These are phyloP conservation scores for Phaeosphaeria sp. DNA, from an alignment of 2,329 filamentous ascomycete species.

Conservation along the genomic window DNA sequence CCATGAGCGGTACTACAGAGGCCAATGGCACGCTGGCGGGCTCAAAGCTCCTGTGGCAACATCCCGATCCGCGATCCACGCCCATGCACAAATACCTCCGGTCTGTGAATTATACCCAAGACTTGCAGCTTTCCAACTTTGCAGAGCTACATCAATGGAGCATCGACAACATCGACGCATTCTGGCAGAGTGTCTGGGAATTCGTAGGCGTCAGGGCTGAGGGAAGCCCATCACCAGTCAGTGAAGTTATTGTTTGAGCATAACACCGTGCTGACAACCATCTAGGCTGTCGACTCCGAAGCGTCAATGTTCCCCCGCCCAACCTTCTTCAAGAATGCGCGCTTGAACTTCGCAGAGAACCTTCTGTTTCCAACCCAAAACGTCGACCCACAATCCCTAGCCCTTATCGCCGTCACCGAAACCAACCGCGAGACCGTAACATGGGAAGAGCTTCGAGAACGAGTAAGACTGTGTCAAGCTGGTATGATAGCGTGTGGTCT, in stretches of 20 bases:
- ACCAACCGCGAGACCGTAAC: constrained; percentile 68
- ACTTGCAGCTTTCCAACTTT: constrained; percentile 69
- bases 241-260: constrained; percentile 9
- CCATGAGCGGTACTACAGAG: constrained; percentile 20
- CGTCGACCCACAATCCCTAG: constrained; percentile 66
- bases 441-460: constrained; percentile 81
- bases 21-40: constrained; percentile 31
- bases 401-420: constrained; percentile 85
- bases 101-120: constrained; percentile 71
- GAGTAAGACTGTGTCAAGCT: constrained; percentile 75
- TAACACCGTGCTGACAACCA: background rate
- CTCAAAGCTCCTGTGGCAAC: constrained; percentile 67
- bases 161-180: constrained; percentile 73
- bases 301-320: constrained; percentile 85
- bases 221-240: constrained; percentile 66
- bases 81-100: constrained; percentile 76
- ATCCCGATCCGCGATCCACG: constrained; percentile 70
- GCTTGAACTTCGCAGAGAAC: constrained; percentile 94
- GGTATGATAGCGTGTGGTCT: constrained; percentile 73
- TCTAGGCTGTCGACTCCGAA: constrained; percentile 70
- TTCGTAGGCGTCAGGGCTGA: constrained; percentile 79
- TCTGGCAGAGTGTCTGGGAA: constrained; percentile 88
- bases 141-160: constrained; percentile 86
- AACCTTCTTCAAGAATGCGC: constrained; percentile 79
- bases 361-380: constrained; percentile 76